Conservation (phyloP, 2,329 filamentous ascomycete genomes). For the Ceratocystis papillata region DNA sequence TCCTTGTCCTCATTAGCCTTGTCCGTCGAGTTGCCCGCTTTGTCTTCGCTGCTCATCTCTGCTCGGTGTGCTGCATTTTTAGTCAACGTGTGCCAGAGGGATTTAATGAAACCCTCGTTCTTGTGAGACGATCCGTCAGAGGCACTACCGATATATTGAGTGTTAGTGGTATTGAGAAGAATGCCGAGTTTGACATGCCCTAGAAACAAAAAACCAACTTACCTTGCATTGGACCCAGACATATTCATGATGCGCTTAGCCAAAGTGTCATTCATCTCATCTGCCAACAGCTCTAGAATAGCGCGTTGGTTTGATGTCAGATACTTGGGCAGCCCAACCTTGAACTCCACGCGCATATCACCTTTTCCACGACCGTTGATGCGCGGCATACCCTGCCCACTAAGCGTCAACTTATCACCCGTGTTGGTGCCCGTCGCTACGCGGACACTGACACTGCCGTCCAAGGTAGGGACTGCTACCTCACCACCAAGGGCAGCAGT, state of each 20-base stretch:
- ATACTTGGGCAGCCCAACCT: constrained; percentile 90
- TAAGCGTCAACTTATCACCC: constrained; percentile 79
- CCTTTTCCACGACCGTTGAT: constrained; percentile 60
- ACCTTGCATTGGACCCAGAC: constrained; percentile 34
- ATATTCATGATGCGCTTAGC: constrained; percentile 90
- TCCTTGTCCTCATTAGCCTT: constrained; percentile 27
- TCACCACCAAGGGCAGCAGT: constrained; percentile 89
- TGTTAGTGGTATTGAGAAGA: constrained; percentile 8
- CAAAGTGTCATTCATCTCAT: constrained; percentile 87
- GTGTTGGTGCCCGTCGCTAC: constrained; percentile 85
- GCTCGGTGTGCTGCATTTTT: constrained; percentile 53
- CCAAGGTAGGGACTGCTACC: constrained; percentile 77
- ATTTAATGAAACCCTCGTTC: constrained; percentile 84
- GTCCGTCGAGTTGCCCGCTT: constrained; percentile 20
- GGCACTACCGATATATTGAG: not conserved
- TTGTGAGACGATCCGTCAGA: constrained; percentile 43
- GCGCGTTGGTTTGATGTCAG: constrained; percentile 83
- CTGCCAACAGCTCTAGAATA: constrained; percentile 87
- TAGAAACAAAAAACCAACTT: constrained; percentile 30
- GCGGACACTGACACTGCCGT: constrained; percentile 81
- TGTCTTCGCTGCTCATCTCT: constrained; percentile 29
- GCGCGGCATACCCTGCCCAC: constrained; percentile 89
- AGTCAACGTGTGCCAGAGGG: constrained; percentile 85
- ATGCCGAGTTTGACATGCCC: not conserved
- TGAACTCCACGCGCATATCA: constrained; percentile 88